Percentiles rank a stretch among this genome's conserved stretches.
Evolutionary conservation across 352 stramenopile genomes (phyloP).

Genomic region (Thraustochytrium sp.): DNA sequence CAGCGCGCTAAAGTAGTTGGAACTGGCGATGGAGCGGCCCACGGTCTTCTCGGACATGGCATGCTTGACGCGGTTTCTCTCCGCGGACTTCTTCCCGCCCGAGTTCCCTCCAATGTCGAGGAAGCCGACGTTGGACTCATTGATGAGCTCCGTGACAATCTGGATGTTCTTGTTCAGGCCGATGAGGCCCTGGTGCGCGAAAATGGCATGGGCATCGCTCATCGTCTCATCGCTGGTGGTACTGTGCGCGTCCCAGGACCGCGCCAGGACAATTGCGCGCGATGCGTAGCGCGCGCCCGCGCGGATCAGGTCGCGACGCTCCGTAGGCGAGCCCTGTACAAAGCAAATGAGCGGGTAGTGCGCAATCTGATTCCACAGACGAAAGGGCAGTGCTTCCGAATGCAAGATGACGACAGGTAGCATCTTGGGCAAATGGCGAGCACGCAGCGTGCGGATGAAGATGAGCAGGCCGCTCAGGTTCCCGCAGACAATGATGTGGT

Average conservation of each 20-base stretch:
- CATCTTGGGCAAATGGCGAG: neutral
- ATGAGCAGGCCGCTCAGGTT: conserved; percentile 13
- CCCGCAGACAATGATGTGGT: conserved; percentile 7
- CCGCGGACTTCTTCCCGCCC: neutral
- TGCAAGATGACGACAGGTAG: conserved; percentile 16
- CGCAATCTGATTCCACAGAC: neutral
- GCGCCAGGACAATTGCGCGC: neutral
- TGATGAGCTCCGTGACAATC: conserved; percentile 39
- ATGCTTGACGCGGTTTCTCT: neutral
- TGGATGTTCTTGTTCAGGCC: conserved; percentile 14
- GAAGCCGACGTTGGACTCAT: conserved; percentile 33
- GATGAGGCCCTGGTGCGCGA: conserved; percentile 30
- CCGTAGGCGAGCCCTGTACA: conserved; percentile 17
- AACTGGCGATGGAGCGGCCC: neutral
- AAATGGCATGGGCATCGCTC: conserved; percentile 28
- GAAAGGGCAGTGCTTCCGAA: neutral
- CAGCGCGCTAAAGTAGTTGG: neutral
- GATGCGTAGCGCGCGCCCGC: neutral
- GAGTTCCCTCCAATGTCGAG: neutral
- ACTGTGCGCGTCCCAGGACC: neutral
- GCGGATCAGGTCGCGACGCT: neutral
- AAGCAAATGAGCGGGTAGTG: neutral
- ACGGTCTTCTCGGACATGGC: neutral
- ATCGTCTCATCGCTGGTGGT: neutral
- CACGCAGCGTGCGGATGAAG: neutral